Conservation (phyloP, 345 rosid genomes). For the Turnera subulata region DNA sequence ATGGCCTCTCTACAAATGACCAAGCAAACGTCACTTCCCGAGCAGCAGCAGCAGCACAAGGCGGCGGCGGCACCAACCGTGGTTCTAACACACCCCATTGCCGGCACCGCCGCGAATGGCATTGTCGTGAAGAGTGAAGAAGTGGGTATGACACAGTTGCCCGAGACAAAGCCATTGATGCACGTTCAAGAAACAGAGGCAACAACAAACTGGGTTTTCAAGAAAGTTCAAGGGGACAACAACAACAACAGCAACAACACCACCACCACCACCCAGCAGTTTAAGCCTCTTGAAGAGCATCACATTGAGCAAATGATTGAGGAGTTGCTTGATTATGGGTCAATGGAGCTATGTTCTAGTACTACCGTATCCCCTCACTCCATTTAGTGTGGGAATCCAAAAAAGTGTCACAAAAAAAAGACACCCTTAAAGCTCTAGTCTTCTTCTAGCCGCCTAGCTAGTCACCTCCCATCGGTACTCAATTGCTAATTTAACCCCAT, state of each 20-base stretch:
- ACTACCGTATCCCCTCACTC: conserved; percentile 38
- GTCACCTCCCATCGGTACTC: conserved; percentile 13
- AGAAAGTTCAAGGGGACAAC: conserved; percentile 33
- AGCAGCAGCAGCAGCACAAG: conserved; percentile 21
- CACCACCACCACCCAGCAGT: conserved; percentile 29
- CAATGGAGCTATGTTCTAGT: conserved; percentile 72
- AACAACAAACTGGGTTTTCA: conserved; percentile 31
- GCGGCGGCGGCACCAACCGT: conserved; percentile 11
- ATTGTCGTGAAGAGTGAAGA: conserved; percentile 25
- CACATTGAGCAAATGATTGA: conserved; percentile 97
- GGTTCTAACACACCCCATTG: too few relatives aligned
- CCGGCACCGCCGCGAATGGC: too few relatives aligned
- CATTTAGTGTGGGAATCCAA: conserved; percentile 16
- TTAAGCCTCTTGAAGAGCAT: conserved; percentile 70
- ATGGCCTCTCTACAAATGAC: conserved; percentile 92
- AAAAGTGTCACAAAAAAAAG: neutral
- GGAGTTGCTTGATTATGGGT: conserved; percentile 78
- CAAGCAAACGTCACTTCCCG: conserved; percentile 41
- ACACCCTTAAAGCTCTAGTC: neutral
- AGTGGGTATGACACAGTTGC: conserved; percentile 12
- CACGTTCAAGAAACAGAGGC: conserved; percentile 34
- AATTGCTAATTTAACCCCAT: conserved; percentile 33
- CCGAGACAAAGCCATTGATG: conserved; percentile 29
- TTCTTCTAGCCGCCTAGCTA: too few relatives aligned
- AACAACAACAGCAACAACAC: too few relatives aligned